Evolutionary conservation across 2,329 filamentous ascomycete species (phyloP).

Genomic region (Thelonectria olida): DNA sequence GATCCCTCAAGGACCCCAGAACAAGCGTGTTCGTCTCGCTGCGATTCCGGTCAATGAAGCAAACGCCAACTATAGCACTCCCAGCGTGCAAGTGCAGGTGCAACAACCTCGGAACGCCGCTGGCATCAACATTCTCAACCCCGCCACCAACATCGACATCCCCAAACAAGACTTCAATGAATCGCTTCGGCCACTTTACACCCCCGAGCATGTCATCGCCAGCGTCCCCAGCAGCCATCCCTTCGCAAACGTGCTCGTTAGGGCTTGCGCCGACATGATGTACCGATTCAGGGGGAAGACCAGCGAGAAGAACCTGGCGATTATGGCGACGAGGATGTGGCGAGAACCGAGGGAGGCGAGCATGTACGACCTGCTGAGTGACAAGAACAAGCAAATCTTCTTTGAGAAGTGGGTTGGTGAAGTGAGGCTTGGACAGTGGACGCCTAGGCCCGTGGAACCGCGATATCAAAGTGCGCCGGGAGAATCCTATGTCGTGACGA

Average conservation of each 20-base stretch:
- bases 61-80: neutral
- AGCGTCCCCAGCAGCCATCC: conserved; percentile 15
- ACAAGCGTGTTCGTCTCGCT: conserved; percentile 25
- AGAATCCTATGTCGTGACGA: too few species aligned
- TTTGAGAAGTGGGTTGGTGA: conserved; percentile 6
- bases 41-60: conserved; percentile 4
- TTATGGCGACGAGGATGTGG: conserved; percentile 25
- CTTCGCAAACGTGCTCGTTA: conserved; percentile 18
- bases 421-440: neutral
- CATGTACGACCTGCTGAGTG: neutral
- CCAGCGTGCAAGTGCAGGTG: neutral
- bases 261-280: conserved; percentile 30
- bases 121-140: neutral
- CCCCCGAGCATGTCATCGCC: conserved; percentile 24
- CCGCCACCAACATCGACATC: neutral
- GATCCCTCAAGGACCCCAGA: conserved; percentile 11
- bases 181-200: neutral
- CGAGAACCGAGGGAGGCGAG: neutral
- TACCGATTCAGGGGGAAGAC: conserved; percentile 24
- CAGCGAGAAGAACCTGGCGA: conserved; percentile 26
- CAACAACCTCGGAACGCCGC: neutral
- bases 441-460: neutral
- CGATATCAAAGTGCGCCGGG: too few species aligned
- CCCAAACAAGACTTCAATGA: neutral
- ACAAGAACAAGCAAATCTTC: conserved; percentile 5